Base-by-base conservation (phyloP, 148 eudicot genomes). In the Vaccinium corymbosum region DNA sequence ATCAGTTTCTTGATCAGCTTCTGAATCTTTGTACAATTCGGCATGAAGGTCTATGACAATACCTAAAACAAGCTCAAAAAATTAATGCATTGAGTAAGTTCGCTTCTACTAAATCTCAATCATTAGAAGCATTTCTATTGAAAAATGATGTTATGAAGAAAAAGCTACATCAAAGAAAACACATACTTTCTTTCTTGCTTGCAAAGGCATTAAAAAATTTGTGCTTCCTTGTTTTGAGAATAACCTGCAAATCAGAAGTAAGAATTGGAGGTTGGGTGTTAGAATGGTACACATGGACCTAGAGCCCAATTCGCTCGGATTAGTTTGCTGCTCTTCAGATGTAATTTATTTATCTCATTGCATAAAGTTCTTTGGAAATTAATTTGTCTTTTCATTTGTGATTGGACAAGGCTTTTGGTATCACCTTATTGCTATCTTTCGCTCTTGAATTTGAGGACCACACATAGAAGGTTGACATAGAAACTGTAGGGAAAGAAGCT, bases 131-230 rank as follows among this genome's bases (percentile, higher is more conserved):
- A 51, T 22, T 27, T 29, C 38, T 29, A 8, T 20, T 64, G 70
- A 2, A 22, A 27, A 68, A 68, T 13, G 38, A 12, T 68, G 38
- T 1, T 10, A 52, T 29, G 12, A 19, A 42, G 12, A 7, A 57
- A 32, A 9, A 53, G 56, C 27, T 3, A 62, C 14, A 29, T 13
- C 73, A 29, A 68, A 64, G 78, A 48, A 74, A 19, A 22, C 76
- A 83, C 98, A 25, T 92, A 94, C 99, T 89, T 88, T 93, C 95
- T 82, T 91, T 92, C 87, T 89, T 93, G 89, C 93, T 90, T 76
- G 93, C 84, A 59, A 93, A 85, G 17, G 91, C 84, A 57, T 90
- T 94, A 85, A 94, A 79, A 22, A 93, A 51, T 74, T 89, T 92
- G 74, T 85, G 92, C 89, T 93, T 94, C 91, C 89, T 86, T 80